Percentiles rank a stretch among this genome's conserved stretches.
Evolutionary conservation across 306 rosid genomes (phyloP).

Genomic region (Phaseolus lunatus): DNA sequence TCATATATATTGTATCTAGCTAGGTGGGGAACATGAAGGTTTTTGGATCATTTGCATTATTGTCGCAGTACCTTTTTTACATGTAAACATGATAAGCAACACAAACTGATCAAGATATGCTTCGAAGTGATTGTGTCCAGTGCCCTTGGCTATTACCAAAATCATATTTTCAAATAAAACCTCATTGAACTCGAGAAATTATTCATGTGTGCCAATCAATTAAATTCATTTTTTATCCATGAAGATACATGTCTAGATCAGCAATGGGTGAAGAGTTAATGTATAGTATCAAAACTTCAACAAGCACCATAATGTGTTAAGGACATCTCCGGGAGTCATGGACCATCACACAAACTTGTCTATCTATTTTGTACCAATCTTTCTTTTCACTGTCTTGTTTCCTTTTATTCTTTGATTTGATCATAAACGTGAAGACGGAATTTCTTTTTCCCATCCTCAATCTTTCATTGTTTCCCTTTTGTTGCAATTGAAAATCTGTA

Average conservation of each 20-base stretch:
- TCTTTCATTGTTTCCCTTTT: slow-evolving; percentile 32
- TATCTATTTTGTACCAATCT: slow-evolving; percentile 53
- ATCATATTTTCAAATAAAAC: background rate
- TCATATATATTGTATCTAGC: slow-evolving; percentile 3
- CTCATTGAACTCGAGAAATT: background rate
- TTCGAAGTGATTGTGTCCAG: background rate
- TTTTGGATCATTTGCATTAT: background rate
- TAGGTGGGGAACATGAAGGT: background rate
- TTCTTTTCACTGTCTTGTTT: slow-evolving; percentile 58
- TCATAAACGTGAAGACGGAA: slow-evolving; percentile 17
- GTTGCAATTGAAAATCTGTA: background rate
- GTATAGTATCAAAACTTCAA: slow-evolving; percentile 39
- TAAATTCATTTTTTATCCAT: background rate
- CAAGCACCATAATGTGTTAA: slow-evolving; percentile 53
- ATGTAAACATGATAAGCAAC: background rate
- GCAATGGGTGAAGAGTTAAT: slow-evolving; percentile 11
- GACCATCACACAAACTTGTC: slow-evolving; percentile 62
- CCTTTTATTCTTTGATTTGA: slow-evolving; percentile 46
- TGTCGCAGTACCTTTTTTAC: background rate
- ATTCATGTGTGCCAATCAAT: background rate
- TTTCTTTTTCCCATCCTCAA: slow-evolving; percentile 25
- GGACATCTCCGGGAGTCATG: slow-evolving; percentile 52
- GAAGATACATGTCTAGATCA: background rate
- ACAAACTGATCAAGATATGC: background rate
- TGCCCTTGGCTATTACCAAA: background rate